Base-by-base conservation (phyloP, 192 early-diverging fungal species). In the Physocladia obscura region DNA sequence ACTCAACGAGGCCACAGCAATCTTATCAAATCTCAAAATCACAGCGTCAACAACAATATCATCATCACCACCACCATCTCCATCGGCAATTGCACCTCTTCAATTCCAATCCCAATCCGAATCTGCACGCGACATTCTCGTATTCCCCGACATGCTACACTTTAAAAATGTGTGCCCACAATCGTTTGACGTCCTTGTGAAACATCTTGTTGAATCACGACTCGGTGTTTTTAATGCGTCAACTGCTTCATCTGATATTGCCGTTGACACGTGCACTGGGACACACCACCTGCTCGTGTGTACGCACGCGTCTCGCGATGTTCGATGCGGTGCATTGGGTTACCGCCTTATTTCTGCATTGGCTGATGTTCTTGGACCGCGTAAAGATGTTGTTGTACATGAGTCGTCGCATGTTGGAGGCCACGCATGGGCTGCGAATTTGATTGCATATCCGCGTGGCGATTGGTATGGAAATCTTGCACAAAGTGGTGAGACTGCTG, bases 321-420 rank as follows among this genome's bases (percentile, higher is more conserved):
- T 15, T 17, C 47, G 63, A 11, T 67, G 63, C 49, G 63, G 63
- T 1, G 30, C 21, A n/a, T 44, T 27, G 0, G 63, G 63, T 11
- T 22, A 13, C 29, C 4, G 8, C 11, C 30, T 67, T 8, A 30
- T 67, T n/a, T 17, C 13, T 19, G 61, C 39, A 0, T 30, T 63
- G 22, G 1, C 15, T 8, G 37, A 19, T 29, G 40, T 30, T 21
- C 57, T 19, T 15, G 29, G 6, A 62, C 52, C 15, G 52, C 11
- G 31, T 34, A 22, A 11, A 27, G 35, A 21, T 24, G 13, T 54
- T 6, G 8, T 26, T 54, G 32, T 52, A 49, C 38, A 39, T 8
- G 35, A 71, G 81, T 32, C 74, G 32, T 82, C 79, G n/a, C 86
- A 88, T 74, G 74, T 88, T 26, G 86, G 86, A 29, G 86, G 86